Evolutionary conservation across 805 yeast genomes (phyloP).

Genomic region (Hanseniaspora meyeri): DNA sequence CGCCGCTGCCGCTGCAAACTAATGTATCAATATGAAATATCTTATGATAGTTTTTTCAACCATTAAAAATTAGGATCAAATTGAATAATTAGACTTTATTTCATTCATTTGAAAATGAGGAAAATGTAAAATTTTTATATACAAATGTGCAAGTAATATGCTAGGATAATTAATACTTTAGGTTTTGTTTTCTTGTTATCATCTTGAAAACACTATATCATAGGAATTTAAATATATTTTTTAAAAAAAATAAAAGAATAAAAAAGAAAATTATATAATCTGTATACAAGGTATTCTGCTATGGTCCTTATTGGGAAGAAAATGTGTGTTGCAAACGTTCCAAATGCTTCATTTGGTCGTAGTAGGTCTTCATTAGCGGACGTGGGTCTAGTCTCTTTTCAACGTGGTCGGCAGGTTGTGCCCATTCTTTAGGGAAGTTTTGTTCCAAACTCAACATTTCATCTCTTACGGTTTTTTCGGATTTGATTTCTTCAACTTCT

Average conservation of each 20-base stretch:
- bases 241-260: background rate
- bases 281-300: background rate
- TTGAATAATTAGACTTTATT: too few species aligned
- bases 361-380: slow-evolving; percentile 1
- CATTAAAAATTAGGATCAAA: background rate
- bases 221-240: too few species aligned
- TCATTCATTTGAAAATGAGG: too few species aligned
- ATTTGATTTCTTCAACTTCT: slow-evolving; percentile 30
- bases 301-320: background rate
- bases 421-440: slow-evolving; percentile 72
- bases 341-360: slow-evolving; percentile 14
- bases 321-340: slow-evolving; percentile 7
- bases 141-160: too few species aligned
- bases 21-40: background rate
- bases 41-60: background rate
- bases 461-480: slow-evolving; percentile 30
- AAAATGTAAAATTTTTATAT: too few species aligned
- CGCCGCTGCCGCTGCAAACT: slow-evolving; percentile 5
- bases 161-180: background rate
- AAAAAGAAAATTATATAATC: background rate
- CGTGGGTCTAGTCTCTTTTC: slow-evolving; percentile 16
- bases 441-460: slow-evolving; percentile 31
- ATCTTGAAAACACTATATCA: too few species aligned
- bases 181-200: too few species aligned
- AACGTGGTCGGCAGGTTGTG: slow-evolving; percentile 52